Base-by-base conservation (phyloP, 371 early-diverging fungal genomes). In the Quaeritorhiza haematococci region DNA sequence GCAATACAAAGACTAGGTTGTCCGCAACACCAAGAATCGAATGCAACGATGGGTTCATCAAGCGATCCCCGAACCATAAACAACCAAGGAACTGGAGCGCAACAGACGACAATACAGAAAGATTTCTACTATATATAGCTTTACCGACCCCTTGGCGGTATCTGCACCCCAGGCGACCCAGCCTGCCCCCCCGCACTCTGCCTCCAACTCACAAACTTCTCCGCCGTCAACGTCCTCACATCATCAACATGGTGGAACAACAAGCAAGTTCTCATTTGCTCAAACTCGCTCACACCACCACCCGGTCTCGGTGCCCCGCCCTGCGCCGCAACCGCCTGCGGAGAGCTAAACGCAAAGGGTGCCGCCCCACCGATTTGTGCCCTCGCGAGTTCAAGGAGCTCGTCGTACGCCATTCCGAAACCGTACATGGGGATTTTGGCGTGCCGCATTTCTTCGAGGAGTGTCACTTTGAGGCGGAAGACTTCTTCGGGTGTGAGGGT, bases 401-500 rank as follows among this genome's bases (percentile, higher is more conserved):
- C 73, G 21, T 46, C 32, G 7, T 54, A 35, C 19, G 38, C 43
- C 32, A 73, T 24, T 10, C 73, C 73, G 49, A 73, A 73, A 1
- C 60, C 62, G 55, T 65, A 65, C 17, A 73, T 52, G 26, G 49
- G 62, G 60, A 85, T 77, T 17, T 72, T 71, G 43, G 76, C 67
- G n/a, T 72, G 71, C 38, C 58, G 46, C 10, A 83, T 63, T 23
- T 76, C 75, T 48, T 73, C 67, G 48, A 84, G 57, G 15, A 82
- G 53, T 32, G 67, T 63, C 30, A 64, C 53, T 64, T 85, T 87
- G 48, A 84, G 72, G 7, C 66, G 53, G 33, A 61, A 73, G 38
- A 88, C 69, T 49, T 88, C 87, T 42, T 76, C 69, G 3, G 65
- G 60, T 8, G 74, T 80, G 53, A 86, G 75, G 26, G 79, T 78